Base-by-base conservation (phyloP, 768 basidiomycete genomes). In the Russula sp. region DNA sequence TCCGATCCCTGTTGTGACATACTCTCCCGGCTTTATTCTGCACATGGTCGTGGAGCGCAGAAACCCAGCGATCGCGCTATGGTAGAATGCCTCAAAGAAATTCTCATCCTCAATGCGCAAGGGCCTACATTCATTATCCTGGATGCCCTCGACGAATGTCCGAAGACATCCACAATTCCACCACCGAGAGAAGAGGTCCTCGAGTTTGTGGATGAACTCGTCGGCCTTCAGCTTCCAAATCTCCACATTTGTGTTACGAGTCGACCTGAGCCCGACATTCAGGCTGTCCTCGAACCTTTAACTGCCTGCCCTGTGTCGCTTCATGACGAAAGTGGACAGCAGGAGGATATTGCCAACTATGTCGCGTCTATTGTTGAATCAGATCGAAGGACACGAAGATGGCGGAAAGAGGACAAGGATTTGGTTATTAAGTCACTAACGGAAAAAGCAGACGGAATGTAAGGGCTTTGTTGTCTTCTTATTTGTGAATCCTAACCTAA, bases 71-170 rank as follows among this genome's bases (percentile, higher is more conserved):
- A 53, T 22, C 26, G 11, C 7, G 52, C 42, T 2, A 42, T 61
- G 30, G 54, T 48, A 9, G 24, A 46, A 44, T 62, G 54, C 18
- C 54, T 62, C 3, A 49, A 26, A 26, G 34, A 62, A 16, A 62
- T 62, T 46, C 61, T 62, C 14, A 50, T 11, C 13, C 18, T 26
- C 36, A 4, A 32, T 0, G 11, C 20, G 4, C 42, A 53, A 10
- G 20, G 11, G 5, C 54, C 61, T 10, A 49, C 53, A 22, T 62
- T 49, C 48, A 57, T 62, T 7, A 62, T 62, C 13, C n/a, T 62
- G n/a, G 61, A 62, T 24, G 61, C 54, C 13, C 61, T 62, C 18
- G 61, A 62, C 7, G 61, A 62, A 24, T 62, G 54, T 14, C 54
- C 61, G 6, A 62, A 26, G 6, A 26, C 46, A 2, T 55, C 61